Conservation (phyloP, 1,139 yeast species). For the Protomyces macrosporus region DNA sequence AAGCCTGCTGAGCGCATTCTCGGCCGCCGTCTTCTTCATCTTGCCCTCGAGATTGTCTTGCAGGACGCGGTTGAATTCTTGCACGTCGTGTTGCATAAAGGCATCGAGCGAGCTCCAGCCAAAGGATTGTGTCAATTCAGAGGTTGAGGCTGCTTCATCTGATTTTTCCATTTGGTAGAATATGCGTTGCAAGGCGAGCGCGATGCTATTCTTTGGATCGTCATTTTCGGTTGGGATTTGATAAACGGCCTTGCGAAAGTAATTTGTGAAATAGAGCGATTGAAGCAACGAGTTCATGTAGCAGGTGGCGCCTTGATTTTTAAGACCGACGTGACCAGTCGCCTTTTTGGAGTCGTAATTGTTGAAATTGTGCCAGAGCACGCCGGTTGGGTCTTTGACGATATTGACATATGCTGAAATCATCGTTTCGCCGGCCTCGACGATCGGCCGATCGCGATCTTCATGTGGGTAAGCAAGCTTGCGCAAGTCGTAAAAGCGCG, state of each 20-base stretch:
- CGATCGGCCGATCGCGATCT: constrained; percentile 42
- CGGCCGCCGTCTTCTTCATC: constrained; percentile 86
- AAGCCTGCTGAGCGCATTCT: constrained; percentile 67
- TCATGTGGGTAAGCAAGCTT: constrained; percentile 33
- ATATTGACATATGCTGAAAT: constrained; percentile 73
- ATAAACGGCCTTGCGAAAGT: constrained; percentile 72
- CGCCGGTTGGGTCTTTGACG: constrained; percentile 86
- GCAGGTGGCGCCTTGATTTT: constrained; percentile 97
- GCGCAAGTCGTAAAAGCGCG: constrained; percentile 62
- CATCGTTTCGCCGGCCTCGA: constrained; percentile 57
- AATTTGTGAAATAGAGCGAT: constrained; percentile 78
- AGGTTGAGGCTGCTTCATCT: constrained; percentile 69
- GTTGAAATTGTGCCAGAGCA: constrained; percentile 78
- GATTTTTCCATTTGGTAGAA: constrained; percentile 75
- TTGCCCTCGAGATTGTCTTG: constrained; percentile 91
- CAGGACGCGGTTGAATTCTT: constrained; percentile 86
- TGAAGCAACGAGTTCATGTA: constrained; percentile 86
- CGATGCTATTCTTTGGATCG: constrained; percentile 53
- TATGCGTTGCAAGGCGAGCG: constrained; percentile 79
- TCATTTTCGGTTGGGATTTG: constrained; percentile 74
- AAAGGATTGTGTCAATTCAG: constrained; percentile 81
- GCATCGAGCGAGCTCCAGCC: constrained; percentile 98
- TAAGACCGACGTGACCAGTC: constrained; percentile 89
- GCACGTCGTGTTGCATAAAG: constrained; percentile 96
- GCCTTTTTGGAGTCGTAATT: constrained; percentile 63